These are phyloP conservation scores for Pulveroboletus sp. DNA, from an alignment of 768 basidiomycete genomes.

Conservation along the genomic window DNA sequence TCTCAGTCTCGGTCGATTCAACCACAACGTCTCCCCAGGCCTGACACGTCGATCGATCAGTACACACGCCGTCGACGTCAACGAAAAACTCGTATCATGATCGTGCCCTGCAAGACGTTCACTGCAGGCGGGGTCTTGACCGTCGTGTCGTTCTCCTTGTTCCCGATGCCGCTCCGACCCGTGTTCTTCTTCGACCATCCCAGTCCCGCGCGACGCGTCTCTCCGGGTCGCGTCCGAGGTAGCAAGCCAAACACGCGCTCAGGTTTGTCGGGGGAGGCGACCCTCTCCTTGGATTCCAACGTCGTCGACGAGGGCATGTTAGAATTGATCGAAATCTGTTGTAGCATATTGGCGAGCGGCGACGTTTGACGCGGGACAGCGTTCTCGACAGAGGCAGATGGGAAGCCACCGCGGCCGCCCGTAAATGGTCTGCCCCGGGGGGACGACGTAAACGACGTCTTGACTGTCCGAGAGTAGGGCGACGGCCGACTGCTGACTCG, in stretches of 20 bases:
- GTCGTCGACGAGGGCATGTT: slow-evolving; percentile 33
- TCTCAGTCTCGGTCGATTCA: slow-evolving; percentile 44
- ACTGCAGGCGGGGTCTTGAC: slow-evolving; percentile 2
- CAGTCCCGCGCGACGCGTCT: slow-evolving; percentile 50
- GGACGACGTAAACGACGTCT: slow-evolving; percentile 40
- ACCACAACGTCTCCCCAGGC: slow-evolving; percentile 38
- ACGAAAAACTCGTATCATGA: slow-evolving; percentile 51
- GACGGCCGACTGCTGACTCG: slow-evolving; percentile 69
- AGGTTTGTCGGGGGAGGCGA: slow-evolving; percentile 27
- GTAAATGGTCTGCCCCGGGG: slow-evolving; percentile 35
- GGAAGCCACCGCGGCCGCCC: slow-evolving; percentile 21
- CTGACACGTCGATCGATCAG: slow-evolving; percentile 23
- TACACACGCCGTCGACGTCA: neutral
- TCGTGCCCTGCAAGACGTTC: slow-evolving; percentile 32
- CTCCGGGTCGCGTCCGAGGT: slow-evolving; percentile 48
- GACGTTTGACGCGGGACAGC: slow-evolving; percentile 8
- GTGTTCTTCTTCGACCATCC: slow-evolving; percentile 65
- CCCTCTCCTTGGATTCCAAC: slow-evolving; percentile 34
- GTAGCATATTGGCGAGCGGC: slow-evolving; percentile 35
- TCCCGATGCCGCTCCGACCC: slow-evolving; percentile 48
- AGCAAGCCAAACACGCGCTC: slow-evolving; percentile 23
- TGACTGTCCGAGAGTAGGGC: slow-evolving; percentile 62
- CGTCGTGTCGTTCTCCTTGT: slow-evolving; percentile 47
- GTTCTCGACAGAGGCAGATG: slow-evolving; percentile 17
- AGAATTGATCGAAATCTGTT: slow-evolving; percentile 40